phyloP scores from a whole-genome alignment of 2,329 filamentous ascomycete species.

The Talaromyces rugulosus region DNA sequence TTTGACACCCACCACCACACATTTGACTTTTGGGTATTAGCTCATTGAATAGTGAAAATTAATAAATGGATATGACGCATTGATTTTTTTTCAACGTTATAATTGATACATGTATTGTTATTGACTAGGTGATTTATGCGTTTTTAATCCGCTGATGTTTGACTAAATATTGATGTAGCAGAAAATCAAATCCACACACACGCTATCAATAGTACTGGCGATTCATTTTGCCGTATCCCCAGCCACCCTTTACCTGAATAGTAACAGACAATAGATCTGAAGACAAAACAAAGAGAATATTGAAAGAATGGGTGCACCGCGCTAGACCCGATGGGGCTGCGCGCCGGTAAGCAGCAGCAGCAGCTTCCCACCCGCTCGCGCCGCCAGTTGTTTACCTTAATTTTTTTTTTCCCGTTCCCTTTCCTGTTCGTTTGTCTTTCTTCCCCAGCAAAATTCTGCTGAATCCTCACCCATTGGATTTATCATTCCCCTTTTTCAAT shows the following conservation, averaged over 20 bases:
- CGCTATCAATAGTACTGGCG: too few species aligned
- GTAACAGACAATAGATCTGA: neutral
- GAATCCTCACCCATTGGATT: neutral
- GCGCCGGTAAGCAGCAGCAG: neutral
- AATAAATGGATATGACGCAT: too few species aligned
- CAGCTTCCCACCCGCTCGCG: neutral
- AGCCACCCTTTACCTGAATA: neutral
- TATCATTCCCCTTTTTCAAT: neutral
- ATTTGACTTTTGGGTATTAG: too few species aligned
- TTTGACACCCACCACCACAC: too few species aligned
- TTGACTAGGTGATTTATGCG: too few species aligned
- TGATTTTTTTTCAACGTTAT: too few species aligned
- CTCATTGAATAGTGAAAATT: too few species aligned
- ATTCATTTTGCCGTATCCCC: neutral
- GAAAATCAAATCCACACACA: too few species aligned
- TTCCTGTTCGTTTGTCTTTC: neutral
- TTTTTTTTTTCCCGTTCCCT: neutral
- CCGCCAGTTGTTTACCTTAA: slow-evolving; percentile 1
- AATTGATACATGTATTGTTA: too few species aligned
- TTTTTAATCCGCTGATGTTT: too few species aligned
- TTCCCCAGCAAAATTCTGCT: neutral
- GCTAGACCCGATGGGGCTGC: neutral
- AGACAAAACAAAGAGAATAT: neutral
- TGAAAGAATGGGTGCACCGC: neutral
- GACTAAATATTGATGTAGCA: too few species aligned